Conservation (phyloP, 768 basidiomycete genomes). For the Termitomyces sp. region DNA sequence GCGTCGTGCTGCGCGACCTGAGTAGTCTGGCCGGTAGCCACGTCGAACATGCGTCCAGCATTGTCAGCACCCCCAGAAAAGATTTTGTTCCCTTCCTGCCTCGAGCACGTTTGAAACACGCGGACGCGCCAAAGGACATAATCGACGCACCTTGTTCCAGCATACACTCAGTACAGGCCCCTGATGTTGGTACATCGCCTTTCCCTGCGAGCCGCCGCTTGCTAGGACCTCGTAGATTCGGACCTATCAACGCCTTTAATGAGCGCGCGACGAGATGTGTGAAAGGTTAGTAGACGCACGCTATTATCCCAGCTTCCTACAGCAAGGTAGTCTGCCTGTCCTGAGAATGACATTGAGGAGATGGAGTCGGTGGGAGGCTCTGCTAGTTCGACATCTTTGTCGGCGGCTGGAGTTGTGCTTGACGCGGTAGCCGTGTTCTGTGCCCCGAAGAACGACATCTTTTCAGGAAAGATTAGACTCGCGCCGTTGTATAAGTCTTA, state of each 20-base stretch:
- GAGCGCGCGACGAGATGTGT: not conserved
- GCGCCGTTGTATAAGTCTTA: not conserved
- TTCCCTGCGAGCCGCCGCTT: constrained; percentile 78
- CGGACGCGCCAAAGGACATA: not conserved
- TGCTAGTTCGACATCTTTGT: constrained; percentile 66
- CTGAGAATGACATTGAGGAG: constrained; percentile 80
- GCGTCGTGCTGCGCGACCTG: constrained; percentile 93
- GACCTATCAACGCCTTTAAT: constrained; percentile 48
- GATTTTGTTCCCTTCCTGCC: constrained; percentile 84
- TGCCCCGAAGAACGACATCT: constrained; percentile 16
- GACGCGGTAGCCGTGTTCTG: constrained; percentile 10
- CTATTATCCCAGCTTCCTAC: constrained; percentile 95
- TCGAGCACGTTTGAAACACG: constrained; percentile 6
- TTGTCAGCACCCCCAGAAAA: constrained; percentile 95
- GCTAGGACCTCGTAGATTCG: constrained; percentile 88
- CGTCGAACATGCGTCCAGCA: constrained; percentile 90
- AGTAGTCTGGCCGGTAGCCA: constrained; percentile 72
- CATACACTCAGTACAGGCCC: constrained; percentile 85
- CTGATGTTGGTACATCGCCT: constrained; percentile 89
- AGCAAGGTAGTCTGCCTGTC: constrained; percentile 84
- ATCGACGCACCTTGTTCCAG: constrained; percentile 78
- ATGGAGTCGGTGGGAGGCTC: constrained; percentile 87
- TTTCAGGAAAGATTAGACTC: not conserved
- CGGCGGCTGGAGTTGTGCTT: constrained; percentile 6
- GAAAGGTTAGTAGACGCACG: constrained; percentile 39